These are phyloP conservation scores for Cyberlindnera samutprakarnensis DNA, from an alignment of 805 yeast genomes.

Conservation along the genomic window DNA sequence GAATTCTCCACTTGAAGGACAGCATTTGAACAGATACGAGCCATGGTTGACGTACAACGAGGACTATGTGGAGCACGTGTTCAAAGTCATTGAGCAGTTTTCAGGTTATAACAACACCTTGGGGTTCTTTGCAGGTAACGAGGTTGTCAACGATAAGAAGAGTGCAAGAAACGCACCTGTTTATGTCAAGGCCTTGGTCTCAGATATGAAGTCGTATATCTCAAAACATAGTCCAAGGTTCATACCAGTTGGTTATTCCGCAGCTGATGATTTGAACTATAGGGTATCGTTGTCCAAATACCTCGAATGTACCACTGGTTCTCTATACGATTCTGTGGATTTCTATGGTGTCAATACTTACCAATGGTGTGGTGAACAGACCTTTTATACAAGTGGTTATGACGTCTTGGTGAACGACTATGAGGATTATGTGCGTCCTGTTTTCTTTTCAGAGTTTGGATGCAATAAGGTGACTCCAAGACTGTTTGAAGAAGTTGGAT, in stretches of 20 bases:
- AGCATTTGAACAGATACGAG: slow-evolving; percentile 81
- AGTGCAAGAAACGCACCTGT: slow-evolving; percentile 66
- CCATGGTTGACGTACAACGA: slow-evolving; percentile 86
- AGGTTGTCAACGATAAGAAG: slow-evolving; percentile 70
- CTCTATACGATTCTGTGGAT: slow-evolving; percentile 53
- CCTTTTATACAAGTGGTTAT: slow-evolving; percentile 74
- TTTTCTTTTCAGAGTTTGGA: slow-evolving; percentile 88
- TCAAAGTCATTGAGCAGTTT: slow-evolving; percentile 74
- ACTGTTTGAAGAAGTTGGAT: slow-evolving; percentile 63
- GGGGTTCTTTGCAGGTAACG: slow-evolving; percentile 91
- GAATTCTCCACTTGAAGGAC: slow-evolving; percentile 73
- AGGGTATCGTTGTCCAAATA: slow-evolving; percentile 73
- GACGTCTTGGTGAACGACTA: slow-evolving; percentile 65
- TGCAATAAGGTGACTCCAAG: slow-evolving; percentile 82
- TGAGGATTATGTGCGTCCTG: slow-evolving; percentile 59
- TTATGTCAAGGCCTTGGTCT: slow-evolving; percentile 67
- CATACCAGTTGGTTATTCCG: slow-evolving; percentile 92
- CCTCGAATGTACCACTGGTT: slow-evolving; percentile 56
- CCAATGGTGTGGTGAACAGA: slow-evolving; percentile 94
- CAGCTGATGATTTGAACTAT: slow-evolving; percentile 84
- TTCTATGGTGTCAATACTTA: slow-evolving; percentile 93
- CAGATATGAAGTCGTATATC: slow-evolving; percentile 77
- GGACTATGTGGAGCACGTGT: slow-evolving; percentile 66
- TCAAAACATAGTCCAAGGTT: slow-evolving; percentile 46
- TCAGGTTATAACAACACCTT: slow-evolving; percentile 81